phyloP scores from a whole-genome alignment of 2,329 filamentous ascomycete species.

The Venturia carpophila region DNA sequence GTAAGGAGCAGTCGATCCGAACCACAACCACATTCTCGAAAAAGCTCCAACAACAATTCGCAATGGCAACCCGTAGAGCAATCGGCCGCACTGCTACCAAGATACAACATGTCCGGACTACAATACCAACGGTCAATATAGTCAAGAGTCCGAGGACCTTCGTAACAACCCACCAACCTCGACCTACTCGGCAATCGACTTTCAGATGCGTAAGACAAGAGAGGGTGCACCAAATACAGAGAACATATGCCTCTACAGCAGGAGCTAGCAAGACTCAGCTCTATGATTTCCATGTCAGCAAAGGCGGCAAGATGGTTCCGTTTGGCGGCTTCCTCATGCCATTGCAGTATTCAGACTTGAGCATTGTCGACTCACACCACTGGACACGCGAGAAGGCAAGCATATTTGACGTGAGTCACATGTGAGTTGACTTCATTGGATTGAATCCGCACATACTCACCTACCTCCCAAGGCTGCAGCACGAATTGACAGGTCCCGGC shows the following conservation, averaged over 20 bases:
- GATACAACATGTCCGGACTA: not conserved
- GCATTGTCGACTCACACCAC: constrained; percentile 75
- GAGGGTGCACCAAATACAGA: constrained; percentile 8
- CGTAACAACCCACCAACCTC: not conserved
- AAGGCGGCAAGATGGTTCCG: constrained; percentile 91
- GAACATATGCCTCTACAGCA: constrained; percentile 20
- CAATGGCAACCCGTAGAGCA: constrained; percentile 4
- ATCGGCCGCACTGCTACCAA: constrained; percentile 4
- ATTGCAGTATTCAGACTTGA: constrained; percentile 71
- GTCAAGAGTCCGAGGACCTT: not conserved
- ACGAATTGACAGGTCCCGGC: constrained; percentile 72
- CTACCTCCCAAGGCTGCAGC: constrained; percentile 55
- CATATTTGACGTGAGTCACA: constrained; percentile 93
- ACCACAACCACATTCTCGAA: not conserved
- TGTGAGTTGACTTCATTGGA: constrained; percentile 50
- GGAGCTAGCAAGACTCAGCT: constrained; percentile 59
- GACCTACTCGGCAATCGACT: not conserved
- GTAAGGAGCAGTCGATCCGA: not conserved
- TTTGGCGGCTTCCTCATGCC: constrained; percentile 93
- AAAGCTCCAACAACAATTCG: not conserved
- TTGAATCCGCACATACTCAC: not conserved
- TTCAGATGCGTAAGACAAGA: not conserved
- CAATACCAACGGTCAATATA: not conserved
- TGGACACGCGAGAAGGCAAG: constrained; percentile 85
- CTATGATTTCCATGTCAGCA: constrained; percentile 66